Conservation (phyloP, 331 rosid species). For the Prunus yedoensis region DNA sequence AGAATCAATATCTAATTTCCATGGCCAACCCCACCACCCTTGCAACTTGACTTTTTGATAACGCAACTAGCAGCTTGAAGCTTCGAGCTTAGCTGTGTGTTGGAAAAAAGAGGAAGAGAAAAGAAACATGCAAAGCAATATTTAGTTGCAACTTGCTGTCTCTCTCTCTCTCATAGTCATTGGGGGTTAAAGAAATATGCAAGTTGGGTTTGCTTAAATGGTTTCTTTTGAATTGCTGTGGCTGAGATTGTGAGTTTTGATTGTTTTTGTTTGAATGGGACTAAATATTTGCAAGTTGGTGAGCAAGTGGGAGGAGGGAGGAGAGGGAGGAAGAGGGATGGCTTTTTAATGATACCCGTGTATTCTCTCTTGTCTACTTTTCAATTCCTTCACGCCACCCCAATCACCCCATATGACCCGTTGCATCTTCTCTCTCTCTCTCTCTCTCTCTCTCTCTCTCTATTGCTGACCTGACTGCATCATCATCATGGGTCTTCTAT, state of each 20-base stretch:
- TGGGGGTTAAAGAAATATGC: conserved; percentile 7
- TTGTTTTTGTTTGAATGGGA: conserved; percentile 28
- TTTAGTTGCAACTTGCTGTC: background rate
- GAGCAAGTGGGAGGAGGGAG: conserved; percentile 19
- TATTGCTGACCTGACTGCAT: too few relatives aligned
- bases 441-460: background rate
- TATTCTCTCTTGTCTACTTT: conserved; percentile 26
- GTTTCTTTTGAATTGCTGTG: background rate
- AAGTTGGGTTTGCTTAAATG: conserved; percentile 17
- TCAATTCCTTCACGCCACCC: conserved; percentile 30
- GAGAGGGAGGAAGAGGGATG: too few relatives aligned
- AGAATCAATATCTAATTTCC: conserved; percentile 7
- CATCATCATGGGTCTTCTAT: background rate
- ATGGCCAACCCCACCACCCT: background rate
- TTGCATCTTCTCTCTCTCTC: background rate
- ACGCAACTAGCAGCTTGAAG: background rate
- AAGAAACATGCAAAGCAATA: background rate
- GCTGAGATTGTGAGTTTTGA: conserved; percentile 9
- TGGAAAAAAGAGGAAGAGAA: background rate
- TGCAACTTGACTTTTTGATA: conserved; percentile 21
- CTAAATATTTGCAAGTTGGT: conserved; percentile 41
- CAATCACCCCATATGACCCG: too few relatives aligned
- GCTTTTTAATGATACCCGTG: conserved; percentile 44
- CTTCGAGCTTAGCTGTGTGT: background rate
- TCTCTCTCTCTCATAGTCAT: conserved; percentile 10